A percentile compares a stretch with the other conserved stretches of the same genome.
phyloP scores from a whole-genome alignment of 352 stramenopile species.

The Phytophthora cryptogea region DNA sequence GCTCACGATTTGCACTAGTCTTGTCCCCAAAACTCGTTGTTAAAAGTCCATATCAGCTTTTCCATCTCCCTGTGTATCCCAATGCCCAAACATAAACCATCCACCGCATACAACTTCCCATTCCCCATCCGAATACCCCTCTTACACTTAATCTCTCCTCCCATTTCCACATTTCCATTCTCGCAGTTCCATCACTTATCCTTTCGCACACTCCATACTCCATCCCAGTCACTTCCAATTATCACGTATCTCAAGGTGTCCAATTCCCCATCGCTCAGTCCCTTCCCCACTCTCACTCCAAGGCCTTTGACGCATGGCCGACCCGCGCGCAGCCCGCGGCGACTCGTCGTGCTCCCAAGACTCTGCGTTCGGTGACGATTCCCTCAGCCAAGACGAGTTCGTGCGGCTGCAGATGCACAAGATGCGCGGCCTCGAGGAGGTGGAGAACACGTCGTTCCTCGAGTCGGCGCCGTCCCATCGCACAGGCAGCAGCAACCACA shows the following conservation, averaged over 20 bases:
- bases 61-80: not conserved
- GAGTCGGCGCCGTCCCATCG: slow-evolving; percentile 29
- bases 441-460: slow-evolving; percentile 20
- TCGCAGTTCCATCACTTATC: not conserved
- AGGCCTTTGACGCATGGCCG: slow-evolving; percentile 11
- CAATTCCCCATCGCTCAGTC: slow-evolving; percentile 32
- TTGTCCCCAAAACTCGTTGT: not conserved
- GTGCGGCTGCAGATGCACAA: slow-evolving; percentile 53
- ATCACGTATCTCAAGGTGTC: slow-evolving; percentile 10
- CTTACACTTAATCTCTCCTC: not conserved
- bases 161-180: not conserved
- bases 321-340: slow-evolving; percentile 19
- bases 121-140: not conserved
- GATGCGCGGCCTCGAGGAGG: slow-evolving; percentile 50
- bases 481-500: slow-evolving; percentile 27
- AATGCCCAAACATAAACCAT: not conserved
- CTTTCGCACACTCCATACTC: not conserved
- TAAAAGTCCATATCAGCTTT: not conserved
- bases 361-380: slow-evolving; percentile 55
- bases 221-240: not conserved
- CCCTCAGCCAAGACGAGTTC: slow-evolving; percentile 53
- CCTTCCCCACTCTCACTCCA: slow-evolving; percentile 14
- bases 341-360: slow-evolving; percentile 52
- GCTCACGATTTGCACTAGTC: not conserved
- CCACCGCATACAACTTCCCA: not conserved